Base-by-base conservation (phyloP, 2,329 filamentous ascomycete genomes). In the Thelonectria rubi region DNA sequence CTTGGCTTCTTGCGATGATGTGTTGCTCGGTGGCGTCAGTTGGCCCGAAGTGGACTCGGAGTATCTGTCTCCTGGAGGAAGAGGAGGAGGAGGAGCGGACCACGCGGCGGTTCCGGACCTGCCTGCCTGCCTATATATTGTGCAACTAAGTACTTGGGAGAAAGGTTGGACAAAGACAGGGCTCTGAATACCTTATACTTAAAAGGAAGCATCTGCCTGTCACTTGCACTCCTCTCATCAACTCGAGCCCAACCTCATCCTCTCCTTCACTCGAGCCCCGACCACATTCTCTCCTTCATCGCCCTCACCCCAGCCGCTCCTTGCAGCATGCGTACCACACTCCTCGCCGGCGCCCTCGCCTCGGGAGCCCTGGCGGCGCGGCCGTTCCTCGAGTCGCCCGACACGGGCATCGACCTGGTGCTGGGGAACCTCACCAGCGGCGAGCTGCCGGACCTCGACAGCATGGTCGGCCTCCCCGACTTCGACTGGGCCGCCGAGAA, bases 401-500 rank as follows among this genome's bases (percentile, higher is more conserved):
- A 82, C 55, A 82, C 80, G 2, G 81, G 80, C 45, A 77, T 82
- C 39, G 75, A 79, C n/a, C 67, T 74, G 3, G 70, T 73, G 40
- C 72, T 82, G 46, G 69, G 71, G 34, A 69, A 77, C 56, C 68
- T 80, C 14, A 57, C 74, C 12, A 64, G 62, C 1, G 77, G 77
- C 46, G 34, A 69, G 30, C 75, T 85, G 43, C 80, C 83, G 9
- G 70, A 78, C 48, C 72, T 86, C 7, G 70, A 76, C 15, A 68
- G 75, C 55, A 78, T 86, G 43, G 72, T 82, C 11, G 82, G 82
- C 15, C 74, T 86, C 7, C 82, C 79, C 1, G 84, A 86, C 74
- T 86, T 86, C 65, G 81, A 86, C 42, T 84, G 77, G 73, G 81
- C 81, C 3, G 84, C 83, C 20, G 76, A 82, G 56, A 78, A 79